Evolutionary conservation across 208 protist species (phyloP).

Genomic region (Trypanosoma melophagium): DNA sequence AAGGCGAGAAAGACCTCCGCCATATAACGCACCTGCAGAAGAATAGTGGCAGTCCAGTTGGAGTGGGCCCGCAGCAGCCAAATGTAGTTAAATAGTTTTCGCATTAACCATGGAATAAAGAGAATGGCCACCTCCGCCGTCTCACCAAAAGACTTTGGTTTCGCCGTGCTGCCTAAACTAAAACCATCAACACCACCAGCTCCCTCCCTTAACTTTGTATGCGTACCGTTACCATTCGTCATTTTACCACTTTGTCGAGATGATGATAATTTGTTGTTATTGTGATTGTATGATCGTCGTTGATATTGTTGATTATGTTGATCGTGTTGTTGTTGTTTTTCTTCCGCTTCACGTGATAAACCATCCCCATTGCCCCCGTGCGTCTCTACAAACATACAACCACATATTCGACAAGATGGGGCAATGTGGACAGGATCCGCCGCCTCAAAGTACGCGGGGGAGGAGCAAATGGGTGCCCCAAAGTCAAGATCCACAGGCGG

Average conservation of each 20-base stretch:
- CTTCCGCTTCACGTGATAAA: conserved; percentile 20
- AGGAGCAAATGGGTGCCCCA: conserved; percentile 72
- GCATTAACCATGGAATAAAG: conserved; percentile 74
- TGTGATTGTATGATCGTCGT: neutral
- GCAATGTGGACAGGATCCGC: conserved; percentile 65
- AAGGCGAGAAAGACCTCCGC: conserved; percentile 75
- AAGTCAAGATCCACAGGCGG: conserved; percentile 80
- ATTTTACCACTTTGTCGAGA: no score
- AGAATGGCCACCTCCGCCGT: conserved; percentile 41
- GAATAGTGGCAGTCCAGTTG: conserved; percentile 67
- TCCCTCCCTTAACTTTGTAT: no score
- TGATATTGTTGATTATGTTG: neutral
- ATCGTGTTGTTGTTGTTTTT: conserved; percentile 35
- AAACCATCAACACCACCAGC: neutral
- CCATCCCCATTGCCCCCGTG: conserved; percentile 21
- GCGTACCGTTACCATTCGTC: no score
- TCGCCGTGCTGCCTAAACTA: neutral
- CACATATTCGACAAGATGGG: conserved; percentile 72
- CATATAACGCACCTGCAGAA: conserved; percentile 78
- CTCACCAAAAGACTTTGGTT: neutral
- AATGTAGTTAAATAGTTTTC: conserved; percentile 73
- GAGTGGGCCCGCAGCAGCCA: conserved; percentile 76
- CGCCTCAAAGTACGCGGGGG: conserved; percentile 71
- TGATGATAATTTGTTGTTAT: no score
- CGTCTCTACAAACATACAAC: conserved; percentile 48